Percentiles rank a stretch among this genome's conserved stretches.
Conservation (phyloP, 176 grass and related monocot species). For the Avena atlantica region DNA sequence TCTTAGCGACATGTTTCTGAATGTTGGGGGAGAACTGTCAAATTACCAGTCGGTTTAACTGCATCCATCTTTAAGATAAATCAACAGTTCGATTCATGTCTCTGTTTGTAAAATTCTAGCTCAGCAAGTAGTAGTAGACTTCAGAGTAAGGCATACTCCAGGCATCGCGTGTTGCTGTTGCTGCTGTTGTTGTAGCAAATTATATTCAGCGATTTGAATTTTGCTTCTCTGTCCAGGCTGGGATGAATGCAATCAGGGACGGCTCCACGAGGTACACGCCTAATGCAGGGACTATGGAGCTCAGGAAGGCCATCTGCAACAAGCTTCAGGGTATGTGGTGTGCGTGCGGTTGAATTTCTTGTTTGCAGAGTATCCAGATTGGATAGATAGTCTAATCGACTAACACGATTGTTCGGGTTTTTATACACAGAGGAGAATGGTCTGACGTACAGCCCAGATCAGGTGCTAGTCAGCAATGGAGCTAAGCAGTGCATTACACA, state of each 20-base stretch:
- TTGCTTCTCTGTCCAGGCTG: constrained; percentile 37
- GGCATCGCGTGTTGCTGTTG: neutral
- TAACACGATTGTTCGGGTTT: neutral
- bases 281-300: constrained; percentile 68
- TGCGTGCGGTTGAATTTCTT: neutral
- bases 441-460: neutral
- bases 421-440: too few relatives aligned
- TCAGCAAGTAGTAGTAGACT: neutral
- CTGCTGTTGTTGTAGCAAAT: neutral
- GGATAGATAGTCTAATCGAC: neutral
- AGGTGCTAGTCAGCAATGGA: neutral
- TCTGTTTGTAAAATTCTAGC: too few relatives aligned
- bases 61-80: neutral
- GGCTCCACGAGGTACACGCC: constrained; percentile 39
- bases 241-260: constrained; percentile 53
- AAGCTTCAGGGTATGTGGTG: constrained; percentile 57
- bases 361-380: neutral
- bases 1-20: neutral
- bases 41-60: neutral
- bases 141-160: neutral
- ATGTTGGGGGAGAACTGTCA: neutral
- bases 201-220: neutral
- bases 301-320: constrained; percentile 71
- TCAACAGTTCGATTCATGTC: too few relatives aligned
- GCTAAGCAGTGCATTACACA: neutral